A percentile compares a stretch with the other conserved stretches of the same genome.
These are phyloP conservation scores for Tetracladium maxilliforme DNA, from an alignment of 2,329 filamentous ascomycete genomes.

Conservation along the genomic window DNA sequence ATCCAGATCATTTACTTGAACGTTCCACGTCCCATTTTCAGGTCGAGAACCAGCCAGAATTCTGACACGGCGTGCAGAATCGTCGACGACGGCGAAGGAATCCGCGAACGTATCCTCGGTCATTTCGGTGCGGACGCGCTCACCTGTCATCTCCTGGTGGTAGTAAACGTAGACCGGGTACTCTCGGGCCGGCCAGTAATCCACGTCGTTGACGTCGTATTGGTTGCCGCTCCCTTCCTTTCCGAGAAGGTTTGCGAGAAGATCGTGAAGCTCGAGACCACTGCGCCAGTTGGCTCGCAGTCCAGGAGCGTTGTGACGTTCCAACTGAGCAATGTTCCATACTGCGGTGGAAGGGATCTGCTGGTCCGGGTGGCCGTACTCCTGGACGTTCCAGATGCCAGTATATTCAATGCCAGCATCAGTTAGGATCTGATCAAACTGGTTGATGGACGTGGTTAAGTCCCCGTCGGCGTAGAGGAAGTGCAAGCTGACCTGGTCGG, in stretches of 20 bases:
- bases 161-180: conserved; percentile 33
- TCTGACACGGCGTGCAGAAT: too few species aligned
- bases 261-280: conserved; percentile 24
- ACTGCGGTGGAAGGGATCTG: conserved; percentile 23
- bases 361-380: conserved; percentile 25
- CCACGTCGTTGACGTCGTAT: conserved; percentile 11
- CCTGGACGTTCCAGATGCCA: too few species aligned
- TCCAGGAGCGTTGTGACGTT: conserved; percentile 24
- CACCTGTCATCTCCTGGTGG: conserved; percentile 24
- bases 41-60: conserved; percentile 18
- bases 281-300: conserved; percentile 29
- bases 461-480: too few species aligned
- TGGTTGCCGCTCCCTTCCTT: conserved; percentile 12
- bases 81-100: conserved; percentile 19
- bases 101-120: conserved; percentile 20
- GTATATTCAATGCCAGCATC: too few species aligned
- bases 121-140: conserved; percentile 18
- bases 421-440: too few species aligned
- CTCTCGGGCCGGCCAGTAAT: conserved; percentile 23
- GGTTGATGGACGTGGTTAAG: too few species aligned
- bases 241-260: conserved; percentile 22
- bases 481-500: too few species aligned
- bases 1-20: conserved; percentile 17
- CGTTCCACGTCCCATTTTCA: conserved; percentile 16
- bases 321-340: conserved; percentile 30